phyloP scores from a whole-genome alignment of 2,329 filamentous ascomycete species.

The Botryotinia convoluta region DNA sequence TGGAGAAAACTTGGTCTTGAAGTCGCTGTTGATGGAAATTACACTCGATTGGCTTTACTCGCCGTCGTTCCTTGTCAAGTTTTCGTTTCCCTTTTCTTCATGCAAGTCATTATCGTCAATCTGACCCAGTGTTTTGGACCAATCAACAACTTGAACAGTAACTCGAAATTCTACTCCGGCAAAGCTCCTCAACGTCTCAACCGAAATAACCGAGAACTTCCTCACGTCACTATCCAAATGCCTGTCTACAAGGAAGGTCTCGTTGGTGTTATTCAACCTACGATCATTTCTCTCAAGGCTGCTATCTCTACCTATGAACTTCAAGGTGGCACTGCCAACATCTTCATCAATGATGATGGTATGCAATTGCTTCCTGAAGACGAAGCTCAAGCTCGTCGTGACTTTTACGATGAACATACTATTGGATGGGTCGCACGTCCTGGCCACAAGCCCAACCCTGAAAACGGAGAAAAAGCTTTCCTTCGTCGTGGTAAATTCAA shows the following conservation, averaged over 20 bases:
- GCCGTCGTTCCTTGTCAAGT: constrained; percentile 51
- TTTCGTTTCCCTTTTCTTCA: constrained; percentile 54
- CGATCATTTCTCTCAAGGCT: constrained; percentile 73
- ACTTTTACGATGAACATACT: constrained; percentile 66
- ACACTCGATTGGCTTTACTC: constrained; percentile 49
- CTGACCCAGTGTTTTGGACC: constrained; percentile 52
- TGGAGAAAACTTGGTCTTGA: constrained; percentile 55
- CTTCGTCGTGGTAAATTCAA: constrained; percentile 54
- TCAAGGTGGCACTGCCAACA: constrained; percentile 72
- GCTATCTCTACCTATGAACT: constrained; percentile 75
- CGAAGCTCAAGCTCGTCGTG: constrained; percentile 59
- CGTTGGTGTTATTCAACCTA: constrained; percentile 69
- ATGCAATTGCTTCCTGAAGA: constrained; percentile 65
- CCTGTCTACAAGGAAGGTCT: constrained; percentile 88
- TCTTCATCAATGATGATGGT: constrained; percentile 75
- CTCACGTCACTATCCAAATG: constrained; percentile 79
- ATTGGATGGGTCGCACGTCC: constrained; percentile 64
- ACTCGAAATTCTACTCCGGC: constrained; percentile 43
- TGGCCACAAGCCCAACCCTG: constrained; percentile 11
- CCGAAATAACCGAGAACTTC: constrained; percentile 47
- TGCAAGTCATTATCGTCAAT: constrained; percentile 50
- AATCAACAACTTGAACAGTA: constrained; percentile 45
- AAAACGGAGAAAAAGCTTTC: constrained; percentile 39
- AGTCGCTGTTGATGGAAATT: constrained; percentile 51
- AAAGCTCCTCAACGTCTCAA: constrained; percentile 41